A percentile compares a stretch with the other conserved stretches of the same genome.
These are phyloP conservation scores for Phytophthora chlamydospora DNA, from an alignment of 352 stramenopile species.

Conservation along the genomic window DNA sequence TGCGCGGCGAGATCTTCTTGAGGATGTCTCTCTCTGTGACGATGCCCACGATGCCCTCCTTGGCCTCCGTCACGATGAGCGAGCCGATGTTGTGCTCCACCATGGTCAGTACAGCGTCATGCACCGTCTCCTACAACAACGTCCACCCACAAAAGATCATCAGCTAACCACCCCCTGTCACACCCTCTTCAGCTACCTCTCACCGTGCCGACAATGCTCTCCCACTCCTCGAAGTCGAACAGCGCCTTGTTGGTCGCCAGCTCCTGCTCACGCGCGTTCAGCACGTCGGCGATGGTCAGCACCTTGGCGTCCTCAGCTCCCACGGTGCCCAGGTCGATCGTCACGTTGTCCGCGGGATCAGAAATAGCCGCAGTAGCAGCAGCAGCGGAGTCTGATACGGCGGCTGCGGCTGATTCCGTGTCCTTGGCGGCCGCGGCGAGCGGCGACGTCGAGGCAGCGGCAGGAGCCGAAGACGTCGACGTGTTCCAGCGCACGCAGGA, in stretches of 20 bases:
- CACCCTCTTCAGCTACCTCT: background rate
- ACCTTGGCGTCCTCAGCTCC: conserved; percentile 70
- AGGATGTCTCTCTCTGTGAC: conserved; percentile 85
- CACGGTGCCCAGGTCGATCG: conserved; percentile 57
- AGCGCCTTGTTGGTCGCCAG: conserved; percentile 42
- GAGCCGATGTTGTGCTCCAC: conserved; percentile 81
- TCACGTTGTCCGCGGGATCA: conserved; percentile 38
- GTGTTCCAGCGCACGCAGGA: conserved; percentile 29
- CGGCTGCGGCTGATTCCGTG: conserved; percentile 2
- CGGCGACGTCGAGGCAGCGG: background rate
- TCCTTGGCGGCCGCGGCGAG: conserved; percentile 4
- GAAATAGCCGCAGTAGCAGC: background rate
- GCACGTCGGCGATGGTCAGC: conserved; percentile 76
- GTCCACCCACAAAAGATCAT: conserved; percentile 5
- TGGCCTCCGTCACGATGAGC: conserved; percentile 81
- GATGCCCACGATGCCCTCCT: conserved; percentile 77
- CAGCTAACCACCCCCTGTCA: background rate
- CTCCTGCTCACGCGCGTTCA: conserved; percentile 63
- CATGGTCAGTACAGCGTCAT: conserved; percentile 81
- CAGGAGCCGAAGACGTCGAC: conserved; percentile 12
- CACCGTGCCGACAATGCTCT: conserved; percentile 72
- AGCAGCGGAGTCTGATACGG: conserved; percentile 8
- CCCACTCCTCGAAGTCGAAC: conserved; percentile 74
- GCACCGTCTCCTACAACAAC: conserved; percentile 65
- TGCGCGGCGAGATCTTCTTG: conserved; percentile 71